phyloP scores from a whole-genome alignment of 805 yeast genomes.

The Metschnikowia reukaufii region DNA sequence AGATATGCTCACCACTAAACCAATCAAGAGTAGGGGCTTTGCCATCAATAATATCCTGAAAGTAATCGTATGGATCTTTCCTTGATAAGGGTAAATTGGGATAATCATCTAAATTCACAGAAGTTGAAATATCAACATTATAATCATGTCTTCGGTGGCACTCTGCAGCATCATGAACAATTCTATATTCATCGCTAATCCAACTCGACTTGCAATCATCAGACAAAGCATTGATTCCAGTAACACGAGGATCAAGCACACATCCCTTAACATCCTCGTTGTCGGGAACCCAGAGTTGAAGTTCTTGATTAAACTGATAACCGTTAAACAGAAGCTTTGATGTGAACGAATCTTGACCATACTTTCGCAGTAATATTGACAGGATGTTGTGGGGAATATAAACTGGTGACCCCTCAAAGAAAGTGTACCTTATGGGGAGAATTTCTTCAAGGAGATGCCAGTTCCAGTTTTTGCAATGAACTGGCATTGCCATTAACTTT shows the following conservation, averaged over 20 bases:
- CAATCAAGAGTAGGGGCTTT: conserved; percentile 10
- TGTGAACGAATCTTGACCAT: conserved; percentile 32
- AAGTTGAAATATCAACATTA: conserved; percentile 26
- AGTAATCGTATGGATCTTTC: conserved; percentile 29
- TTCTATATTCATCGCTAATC: conserved; percentile 36
- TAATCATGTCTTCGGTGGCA: conserved; percentile 25
- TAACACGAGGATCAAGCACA: conserved; percentile 36
- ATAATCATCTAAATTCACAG: conserved; percentile 24
- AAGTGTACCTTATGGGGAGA: conserved; percentile 36
- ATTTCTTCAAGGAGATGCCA: conserved; percentile 40
- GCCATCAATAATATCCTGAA: conserved; percentile 13
- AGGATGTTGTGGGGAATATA: conserved; percentile 37
- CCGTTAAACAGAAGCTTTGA: conserved; percentile 27
- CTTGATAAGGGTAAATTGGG: conserved; percentile 42
- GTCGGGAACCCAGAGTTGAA: conserved; percentile 49
- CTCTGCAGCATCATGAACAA: conserved; percentile 25
- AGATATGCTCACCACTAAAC: no score
- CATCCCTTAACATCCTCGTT: conserved; percentile 31
- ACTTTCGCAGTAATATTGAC: conserved; percentile 31
- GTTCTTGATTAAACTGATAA: conserved; percentile 43
- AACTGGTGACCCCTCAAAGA: conserved; percentile 37
- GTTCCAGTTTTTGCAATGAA: conserved; percentile 41
- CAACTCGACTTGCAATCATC: conserved; percentile 11
- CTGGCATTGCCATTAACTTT: conserved; percentile 20
- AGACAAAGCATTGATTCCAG: conserved; percentile 31